Evolutionary conservation across 2,329 filamentous ascomycete genomes (phyloP), one percentile per base, ranked within the genome.

Genomic region (Catunica adiposa): DNA sequence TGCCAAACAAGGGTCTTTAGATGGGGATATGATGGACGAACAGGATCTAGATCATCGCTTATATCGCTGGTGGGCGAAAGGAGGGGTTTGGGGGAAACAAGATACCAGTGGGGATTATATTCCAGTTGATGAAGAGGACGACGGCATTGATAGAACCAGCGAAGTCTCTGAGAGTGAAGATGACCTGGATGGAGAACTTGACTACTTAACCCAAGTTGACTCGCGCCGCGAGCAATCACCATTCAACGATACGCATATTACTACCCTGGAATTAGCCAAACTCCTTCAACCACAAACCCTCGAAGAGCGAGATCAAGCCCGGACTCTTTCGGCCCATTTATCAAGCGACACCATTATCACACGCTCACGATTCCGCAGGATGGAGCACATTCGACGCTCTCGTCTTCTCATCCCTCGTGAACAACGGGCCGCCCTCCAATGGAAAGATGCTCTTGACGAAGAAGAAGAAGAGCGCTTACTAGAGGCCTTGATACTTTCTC

Each of bases 51-150:
- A 90, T 60, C 74, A 76, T 1, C 82, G 80, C 58, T 70, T 96
- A 1, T 97, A 96, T 66, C 73, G 74, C 29, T 92, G 89, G 79
- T 97, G 88, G 85, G 80, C 84, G 54, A 73, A 75, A 55, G 88
- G 87, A 20, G 88, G 86, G 6, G 86, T 86, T 71, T 96, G 88
- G 82, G 89, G 90, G 1, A 82, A 83, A 15, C 74, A 82, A 31
- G 90, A 97, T 65, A 74, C 75, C 3, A 95, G 86, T 63, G 86
- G 85, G 26, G 84, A 90, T 60, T 97, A 89, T 66, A 67, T 73
- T 31, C 82, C 82, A 0, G 64, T 67, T 6, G 66, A 72, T 9
- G 65, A 70, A 3, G 56, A 57, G 17, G 26, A 47, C 11, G 74
- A 79, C 2, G 72, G 80, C 9, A 81, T 83, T 64, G 87, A 94